These are phyloP conservation scores for Fonsecaea nubica DNA, from an alignment of 2,329 filamentous ascomycete species.

Conservation along the genomic window DNA sequence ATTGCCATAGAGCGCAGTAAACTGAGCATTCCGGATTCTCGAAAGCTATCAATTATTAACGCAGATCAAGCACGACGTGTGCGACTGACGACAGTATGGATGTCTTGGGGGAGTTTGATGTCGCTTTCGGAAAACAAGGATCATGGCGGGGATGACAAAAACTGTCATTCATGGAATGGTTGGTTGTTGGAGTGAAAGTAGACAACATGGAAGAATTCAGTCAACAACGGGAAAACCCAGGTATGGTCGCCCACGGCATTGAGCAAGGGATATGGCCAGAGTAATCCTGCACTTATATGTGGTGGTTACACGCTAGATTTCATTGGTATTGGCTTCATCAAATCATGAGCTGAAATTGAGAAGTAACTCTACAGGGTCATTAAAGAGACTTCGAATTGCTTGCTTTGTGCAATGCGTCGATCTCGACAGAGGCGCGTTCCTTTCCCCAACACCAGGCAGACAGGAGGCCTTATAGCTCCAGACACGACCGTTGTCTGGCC, in stretches of 20 bases:
- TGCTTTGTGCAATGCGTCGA: conserved; percentile 4
- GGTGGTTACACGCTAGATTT: background rate
- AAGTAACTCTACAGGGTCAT: conserved; percentile 3
- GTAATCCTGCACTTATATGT: background rate
- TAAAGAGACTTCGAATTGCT: background rate
- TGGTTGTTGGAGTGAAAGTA: background rate
- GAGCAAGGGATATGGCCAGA: background rate
- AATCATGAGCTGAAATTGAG: conserved; percentile 1
- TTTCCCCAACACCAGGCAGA: background rate
- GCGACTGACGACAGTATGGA: conserved; percentile 8
- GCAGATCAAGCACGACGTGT: background rate
- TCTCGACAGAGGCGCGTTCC: background rate
- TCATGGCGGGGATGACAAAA: background rate
- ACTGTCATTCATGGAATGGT: background rate
- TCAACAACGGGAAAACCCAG: background rate
- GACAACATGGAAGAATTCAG: background rate
- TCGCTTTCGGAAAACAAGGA: background rate
- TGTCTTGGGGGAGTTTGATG: conserved; percentile 21
- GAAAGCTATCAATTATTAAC: background rate
- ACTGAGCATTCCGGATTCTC: background rate
- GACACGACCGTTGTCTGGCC: background rate
- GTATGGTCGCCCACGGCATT: background rate
- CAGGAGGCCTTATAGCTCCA: background rate
- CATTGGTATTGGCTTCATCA: conserved; percentile 1
- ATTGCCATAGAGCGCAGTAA: background rate